Conservation (phyloP, 129 eudicot genomes). For the Ambrosia trifida region DNA sequence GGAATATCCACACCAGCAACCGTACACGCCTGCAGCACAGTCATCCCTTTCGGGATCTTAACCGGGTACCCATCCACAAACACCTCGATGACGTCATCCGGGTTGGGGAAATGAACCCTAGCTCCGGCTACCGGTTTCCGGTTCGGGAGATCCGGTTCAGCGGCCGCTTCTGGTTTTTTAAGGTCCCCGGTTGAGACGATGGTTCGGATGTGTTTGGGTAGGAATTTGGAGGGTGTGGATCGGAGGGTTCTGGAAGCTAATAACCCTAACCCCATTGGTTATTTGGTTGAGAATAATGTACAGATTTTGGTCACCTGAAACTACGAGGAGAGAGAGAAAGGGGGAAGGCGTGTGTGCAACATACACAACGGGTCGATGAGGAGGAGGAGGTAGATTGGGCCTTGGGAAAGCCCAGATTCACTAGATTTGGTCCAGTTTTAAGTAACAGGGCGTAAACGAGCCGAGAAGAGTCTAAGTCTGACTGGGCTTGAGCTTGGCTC, state of each 20-base stretch:
- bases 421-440: background rate
- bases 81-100: slow-evolving; percentile 95
- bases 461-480: no score
- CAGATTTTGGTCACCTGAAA: background rate
- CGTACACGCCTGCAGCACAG: slow-evolving; percentile 85
- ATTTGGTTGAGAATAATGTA: background rate
- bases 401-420: background rate
- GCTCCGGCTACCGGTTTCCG: slow-evolving; percentile 80
- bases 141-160: slow-evolving; percentile 56
- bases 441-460: no score
- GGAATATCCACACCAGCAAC: slow-evolving; percentile 92
- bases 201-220: slow-evolving; percentile 34
- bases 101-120: slow-evolving; percentile 79
- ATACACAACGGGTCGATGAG: slow-evolving; percentile 1
- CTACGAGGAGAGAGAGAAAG: background rate
- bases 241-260: slow-evolving; percentile 72
- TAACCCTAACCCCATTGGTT: slow-evolving; percentile 63
- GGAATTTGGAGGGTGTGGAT: slow-evolving; percentile 32
- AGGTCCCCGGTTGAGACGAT: slow-evolving; percentile 75
- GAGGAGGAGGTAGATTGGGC: background rate
- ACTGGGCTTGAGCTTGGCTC: no score
- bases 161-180: slow-evolving; percentile 56
- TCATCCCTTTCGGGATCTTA: slow-evolving; percentile 94
- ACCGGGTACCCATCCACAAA: slow-evolving; percentile 95
- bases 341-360: slow-evolving; percentile 1